phyloP scores from a whole-genome alignment of 164 flowering plant genomes.

The Nelumbo lutea region DNA sequence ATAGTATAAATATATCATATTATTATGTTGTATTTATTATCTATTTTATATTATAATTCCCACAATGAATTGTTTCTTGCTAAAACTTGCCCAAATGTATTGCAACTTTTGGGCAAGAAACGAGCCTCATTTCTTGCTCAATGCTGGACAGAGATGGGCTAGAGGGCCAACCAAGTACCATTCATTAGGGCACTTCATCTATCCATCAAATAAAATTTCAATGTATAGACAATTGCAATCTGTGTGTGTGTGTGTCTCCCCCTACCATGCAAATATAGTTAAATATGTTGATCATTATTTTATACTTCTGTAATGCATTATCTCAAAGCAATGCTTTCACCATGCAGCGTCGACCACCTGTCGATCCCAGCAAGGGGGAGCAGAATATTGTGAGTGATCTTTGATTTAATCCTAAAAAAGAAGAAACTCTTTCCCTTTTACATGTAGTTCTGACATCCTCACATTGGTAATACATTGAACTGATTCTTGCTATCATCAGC shows the following conservation, averaged over 20 bases:
- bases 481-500: not conserved
- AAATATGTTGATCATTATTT: not conserved
- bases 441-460: not conserved
- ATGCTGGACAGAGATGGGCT: no score
- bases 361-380: constrained; percentile 51
- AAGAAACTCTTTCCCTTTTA: not conserved
- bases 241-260: not conserved
- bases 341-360: constrained; percentile 77
- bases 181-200: not conserved
- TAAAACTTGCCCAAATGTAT: no score
- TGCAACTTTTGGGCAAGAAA: no score
- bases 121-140: no score
- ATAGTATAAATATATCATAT: no score
- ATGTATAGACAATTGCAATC: no score
- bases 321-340: not conserved
- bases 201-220: no score
- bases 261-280: not conserved
- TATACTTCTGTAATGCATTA: no score
- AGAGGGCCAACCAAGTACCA: no score
- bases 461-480: not conserved
- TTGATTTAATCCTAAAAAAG: not conserved
- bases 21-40: no score
- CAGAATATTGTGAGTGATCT: constrained; percentile 57
- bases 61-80: no score
- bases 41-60: no score